Evolutionary conservation across 345 rosid genomes (phyloP), one percentile per base, ranked within the genome.

Genomic region (Clausena lansium): DNA sequence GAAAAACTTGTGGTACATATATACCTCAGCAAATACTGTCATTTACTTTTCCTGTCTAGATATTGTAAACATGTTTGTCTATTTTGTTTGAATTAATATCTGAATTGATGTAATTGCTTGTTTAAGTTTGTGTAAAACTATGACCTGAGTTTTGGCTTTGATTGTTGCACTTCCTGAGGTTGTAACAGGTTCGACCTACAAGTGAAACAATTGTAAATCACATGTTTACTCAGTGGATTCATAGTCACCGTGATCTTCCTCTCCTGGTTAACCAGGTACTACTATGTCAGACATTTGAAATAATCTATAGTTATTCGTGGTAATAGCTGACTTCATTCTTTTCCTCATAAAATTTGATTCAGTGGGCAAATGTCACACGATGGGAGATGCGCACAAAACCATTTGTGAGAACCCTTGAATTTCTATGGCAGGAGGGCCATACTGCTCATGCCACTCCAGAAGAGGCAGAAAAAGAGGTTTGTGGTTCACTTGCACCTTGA

Each of bases 391-490:
- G 94, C 38, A 92, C 98, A 4, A 92, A 96, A 77, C 98, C 98
- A 22, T 94, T 96, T 88, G 86, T 91, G 64, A 91, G 99, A 90
- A 96, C 98, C 54, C 96, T 94, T 79, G 97, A 96, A 58, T 96
- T 96, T 88, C 88, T 92, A 2, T 96, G 99, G 99, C 99, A 92
- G 84, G 97, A 94, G 82, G 98, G 99, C 78, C 99, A 96, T 76
- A 90, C 99, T 38, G 95, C 98, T 75, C 99, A 94, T 83, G 93
- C 95, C 71, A 89, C 90, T 81, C 90, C 81, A 13, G 95, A 91
- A 64, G 99, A 92, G 86, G 99, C 99, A 66, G 98, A 95, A 80
- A 88, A 91, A 27, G 98, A 91, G 97, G 99, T 91, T 80, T 82
- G 80, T 63, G 55, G 71, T 81, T 70, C 66, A 57, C 50, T 77